A percentile compares a stretch with the other conserved stretches of the same genome.
Evolutionary conservation across 768 basidiomycete genomes (phyloP).

Genomic region (Amanita rubescens): DNA sequence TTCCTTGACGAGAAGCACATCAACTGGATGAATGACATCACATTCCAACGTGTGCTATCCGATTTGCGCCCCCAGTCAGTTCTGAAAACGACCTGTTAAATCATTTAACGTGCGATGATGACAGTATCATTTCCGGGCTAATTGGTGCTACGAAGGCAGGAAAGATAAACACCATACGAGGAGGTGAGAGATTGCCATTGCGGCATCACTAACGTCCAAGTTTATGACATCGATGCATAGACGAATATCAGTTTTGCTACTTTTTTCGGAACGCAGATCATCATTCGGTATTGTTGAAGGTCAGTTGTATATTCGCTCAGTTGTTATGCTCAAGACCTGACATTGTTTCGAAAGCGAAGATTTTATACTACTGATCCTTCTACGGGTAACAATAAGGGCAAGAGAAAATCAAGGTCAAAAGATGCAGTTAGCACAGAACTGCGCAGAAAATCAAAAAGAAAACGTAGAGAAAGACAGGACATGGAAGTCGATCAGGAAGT

Average conservation of each 20-base stretch:
- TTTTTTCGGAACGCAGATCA: constrained; percentile 80
- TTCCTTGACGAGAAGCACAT: constrained; percentile 87
- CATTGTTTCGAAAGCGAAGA: not conserved
- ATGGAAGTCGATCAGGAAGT: constrained; percentile 1
- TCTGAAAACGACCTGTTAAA: constrained; percentile 2
- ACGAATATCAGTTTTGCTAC: constrained; percentile 86
- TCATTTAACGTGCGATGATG: not conserved
- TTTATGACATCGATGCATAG: constrained; percentile 30
- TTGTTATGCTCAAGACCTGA: not conserved
- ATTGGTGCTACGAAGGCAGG: constrained; percentile 36
- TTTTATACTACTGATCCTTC: not conserved
- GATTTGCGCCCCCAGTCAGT: constrained; percentile 67
- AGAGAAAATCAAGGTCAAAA: not conserved
- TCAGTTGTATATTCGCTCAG: constrained; percentile 21
- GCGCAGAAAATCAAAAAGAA: not conserved
- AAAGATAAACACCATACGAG: constrained; percentile 76
- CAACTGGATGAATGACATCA: constrained; percentile 83
- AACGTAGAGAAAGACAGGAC: not conserved
- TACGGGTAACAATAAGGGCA: not conserved
- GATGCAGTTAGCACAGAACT: constrained; percentile 1
- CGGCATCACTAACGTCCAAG: too few relatives aligned
- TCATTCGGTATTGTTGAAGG: constrained; percentile 80
- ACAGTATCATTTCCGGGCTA: constrained; percentile 61
- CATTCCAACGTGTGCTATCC: constrained; percentile 73
- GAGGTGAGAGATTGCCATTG: too few relatives aligned